Conservation (phyloP, 2,329 filamentous ascomycete species). For the Paecilomyces fulvus region DNA sequence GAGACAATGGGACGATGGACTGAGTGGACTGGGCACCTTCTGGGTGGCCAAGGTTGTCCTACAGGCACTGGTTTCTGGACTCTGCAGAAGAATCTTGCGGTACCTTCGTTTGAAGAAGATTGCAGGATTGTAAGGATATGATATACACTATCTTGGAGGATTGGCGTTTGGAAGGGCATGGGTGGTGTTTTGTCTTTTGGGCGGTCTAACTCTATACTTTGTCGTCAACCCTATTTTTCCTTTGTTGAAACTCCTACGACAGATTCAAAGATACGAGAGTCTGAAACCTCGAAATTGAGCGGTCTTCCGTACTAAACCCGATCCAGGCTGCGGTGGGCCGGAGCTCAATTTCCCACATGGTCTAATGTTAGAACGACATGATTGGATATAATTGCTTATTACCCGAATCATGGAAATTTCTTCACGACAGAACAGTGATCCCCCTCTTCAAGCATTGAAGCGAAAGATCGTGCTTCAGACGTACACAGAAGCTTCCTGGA, state of each 20-base stretch:
- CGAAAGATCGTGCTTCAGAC: background rate
- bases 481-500: background rate
- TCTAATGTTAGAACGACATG: background rate
- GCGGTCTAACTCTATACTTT: background rate
- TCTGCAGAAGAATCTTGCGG: background rate
- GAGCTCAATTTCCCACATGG: background rate
- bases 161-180: background rate
- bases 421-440: background rate
- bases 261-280: background rate
- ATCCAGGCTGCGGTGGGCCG: background rate
- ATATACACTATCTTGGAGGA: background rate
- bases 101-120: background rate
- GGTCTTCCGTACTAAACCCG: background rate
- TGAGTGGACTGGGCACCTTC: background rate
- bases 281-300: background rate
- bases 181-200: background rate
- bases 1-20: conserved; percentile 10
- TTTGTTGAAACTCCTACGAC: background rate
- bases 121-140: background rate
- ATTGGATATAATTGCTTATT: background rate
- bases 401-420: background rate
- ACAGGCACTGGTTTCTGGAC: background rate
- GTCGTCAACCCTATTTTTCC: background rate
- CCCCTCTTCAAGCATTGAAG: background rate
- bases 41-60: background rate